Evolutionary conservation across 106 monocot genomes (phyloP).

Genomic region (Alisma plantagoaquatica): DNA sequence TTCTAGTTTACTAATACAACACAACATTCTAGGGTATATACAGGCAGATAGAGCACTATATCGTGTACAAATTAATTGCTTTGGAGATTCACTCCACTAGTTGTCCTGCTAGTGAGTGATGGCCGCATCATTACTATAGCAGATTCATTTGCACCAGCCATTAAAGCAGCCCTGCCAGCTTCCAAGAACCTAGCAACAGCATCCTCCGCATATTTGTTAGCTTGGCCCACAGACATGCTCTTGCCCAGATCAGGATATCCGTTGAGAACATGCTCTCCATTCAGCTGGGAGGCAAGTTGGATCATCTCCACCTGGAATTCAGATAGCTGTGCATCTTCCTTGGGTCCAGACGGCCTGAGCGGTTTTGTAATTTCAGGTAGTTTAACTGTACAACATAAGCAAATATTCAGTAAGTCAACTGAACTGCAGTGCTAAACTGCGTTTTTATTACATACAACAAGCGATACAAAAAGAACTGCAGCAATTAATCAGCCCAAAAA

Average conservation of each 20-base stretch:
- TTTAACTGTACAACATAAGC: conserved; percentile 51
- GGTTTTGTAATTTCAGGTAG: conserved; percentile 66
- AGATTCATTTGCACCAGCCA: conserved; percentile 86
- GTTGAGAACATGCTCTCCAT: conserved; percentile 84
- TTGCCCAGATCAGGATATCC: conserved; percentile 77
- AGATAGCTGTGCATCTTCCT: conserved; percentile 48
- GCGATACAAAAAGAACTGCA: too few relatives aligned
- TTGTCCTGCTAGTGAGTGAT: conserved; percentile 78
- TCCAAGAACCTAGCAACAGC: conserved; percentile 91
- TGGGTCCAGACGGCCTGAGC: conserved; percentile 69
- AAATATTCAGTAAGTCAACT: too few relatives aligned
- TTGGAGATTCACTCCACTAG: too few relatives aligned
- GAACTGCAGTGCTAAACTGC: too few relatives aligned
- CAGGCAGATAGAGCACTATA: too few relatives aligned
- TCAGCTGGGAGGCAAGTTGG: conserved; percentile 93
- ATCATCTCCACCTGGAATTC: conserved; percentile 90
- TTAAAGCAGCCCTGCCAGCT: conserved; percentile 73
- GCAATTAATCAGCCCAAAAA: too few relatives aligned
- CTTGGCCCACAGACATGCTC: conserved; percentile 61
- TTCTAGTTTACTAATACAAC: too few relatives aligned
- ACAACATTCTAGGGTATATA: too few relatives aligned
- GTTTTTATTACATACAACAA: too few relatives aligned
- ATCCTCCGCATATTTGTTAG: conserved; percentile 79
- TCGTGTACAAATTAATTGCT: too few relatives aligned
- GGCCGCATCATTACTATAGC: conserved; percentile 73